Evolutionary conservation across 1,139 yeast genomes (phyloP), one percentile per base, ranked within the genome.

Genomic region (Candida glucosophila): DNA sequence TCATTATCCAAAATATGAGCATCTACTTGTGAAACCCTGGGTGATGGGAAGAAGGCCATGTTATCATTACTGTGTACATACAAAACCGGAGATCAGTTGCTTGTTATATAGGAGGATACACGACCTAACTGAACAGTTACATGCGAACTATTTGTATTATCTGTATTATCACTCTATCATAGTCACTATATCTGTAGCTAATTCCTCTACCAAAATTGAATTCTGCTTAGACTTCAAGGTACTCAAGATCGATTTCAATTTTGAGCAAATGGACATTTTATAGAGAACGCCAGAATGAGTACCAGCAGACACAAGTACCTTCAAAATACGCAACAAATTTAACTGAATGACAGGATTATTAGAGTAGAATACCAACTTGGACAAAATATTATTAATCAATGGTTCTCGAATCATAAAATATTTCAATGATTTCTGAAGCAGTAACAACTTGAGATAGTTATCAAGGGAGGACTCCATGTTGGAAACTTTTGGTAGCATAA

Each of bases 1-100:
- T 79, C 88, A 4, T 67, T 49, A 41, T 79, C 90, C 13, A 16
- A n/a, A 8, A 16, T 16, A n/a, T 16, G 18, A 8, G 18, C 18
- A 16, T 16, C 18, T 8, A 16, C n/a, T 16, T 16, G 18, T 8
- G 18, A 8, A 8, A 8, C 18, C n/a, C 18, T n/a, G 8, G 18
- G 18, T 8, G 18, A 16, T 1, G 76, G 76, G 36, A 41, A 24
- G n/a, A n/a, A n/a, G n/a, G 56, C 7, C 9, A 7, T 9, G 43
- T 44, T 58, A 55, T 56, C 16, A 20, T 22, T 12, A 10, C 15
- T n/a, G n/a, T n/a, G n/a, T n/a, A n/a, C n/a, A n/a, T n/a, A n/a
- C n/a, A n/a, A n/a, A n/a, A 17, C 20, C 7, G 10, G 18, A 23
- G n/a, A 5, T 17, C 13, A 19, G 21, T 7, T 19, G 12, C 21